Base-by-base conservation (phyloP, 2,329 filamentous ascomycete species). In the Sporothrix mexicana region DNA sequence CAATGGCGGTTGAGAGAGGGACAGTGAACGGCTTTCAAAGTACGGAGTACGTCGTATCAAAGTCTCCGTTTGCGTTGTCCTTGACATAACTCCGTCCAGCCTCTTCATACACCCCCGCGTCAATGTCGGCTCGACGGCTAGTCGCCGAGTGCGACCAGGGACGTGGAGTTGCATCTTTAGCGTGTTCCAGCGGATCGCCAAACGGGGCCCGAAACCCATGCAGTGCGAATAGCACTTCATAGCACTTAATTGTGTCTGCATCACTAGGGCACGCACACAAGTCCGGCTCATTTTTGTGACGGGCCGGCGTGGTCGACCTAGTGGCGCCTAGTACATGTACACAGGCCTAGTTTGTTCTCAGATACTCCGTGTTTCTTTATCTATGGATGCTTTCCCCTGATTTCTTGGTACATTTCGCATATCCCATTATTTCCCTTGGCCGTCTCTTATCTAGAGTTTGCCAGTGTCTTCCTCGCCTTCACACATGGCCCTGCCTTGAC, bases 121-220 rank as follows among this genome's bases (percentile, higher is more conserved):
- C 51, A n/a, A 53, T 20, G 68, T 70, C 68, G 68, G 68, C 9
- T 70, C 12, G 51, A 20, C 17, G 7, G 41, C 68, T 70, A 70
- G 68, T 43, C 4, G 59, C 67, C 68, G 68, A 30, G 8, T 9
- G 13, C 17, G 23, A 20, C 10, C 43, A 41, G 57, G 57, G 57
- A 30, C 15, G 2, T 36, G 12, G 15, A 17, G 25, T 41, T 41
- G 15, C 57, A 61, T 61, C 57, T 13, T 61, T 61, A 61, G 57
- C 57, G 57, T 17, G 43, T 10, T 45, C 10, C 62, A 10, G 43
- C 43, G 64, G 64, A 68, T 47, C 64, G 53, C 64, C 51, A 68
- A 53, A 51, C 64, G 23, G 64, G 23, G 64, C 12, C 25, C 64
- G 23, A 47, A n/a, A n/a, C n/a, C n/a, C n/a, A n/a, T n/a, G n/a